Evolutionary conservation across 78 protist genomes (phyloP).

Genomic region (Pelomyxa schiedti): DNA sequence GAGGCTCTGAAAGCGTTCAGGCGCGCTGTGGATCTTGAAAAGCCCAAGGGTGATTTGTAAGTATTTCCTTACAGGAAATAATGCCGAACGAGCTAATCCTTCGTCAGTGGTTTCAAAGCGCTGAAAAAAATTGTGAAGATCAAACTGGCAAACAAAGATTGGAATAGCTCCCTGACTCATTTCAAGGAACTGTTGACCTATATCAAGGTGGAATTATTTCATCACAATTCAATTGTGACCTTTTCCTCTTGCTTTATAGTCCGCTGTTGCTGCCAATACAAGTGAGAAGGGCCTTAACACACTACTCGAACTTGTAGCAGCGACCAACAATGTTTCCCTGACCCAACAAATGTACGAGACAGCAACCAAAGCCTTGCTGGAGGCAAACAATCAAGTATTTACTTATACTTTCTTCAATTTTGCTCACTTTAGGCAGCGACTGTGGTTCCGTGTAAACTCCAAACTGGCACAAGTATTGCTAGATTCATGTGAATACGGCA

Average conservation of each 20-base stretch:
- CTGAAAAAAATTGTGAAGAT: slow-evolving; percentile 44
- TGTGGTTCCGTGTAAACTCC: slow-evolving; percentile 52
- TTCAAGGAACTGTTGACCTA: slow-evolving; percentile 35
- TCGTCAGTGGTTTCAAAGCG: slow-evolving; percentile 63
- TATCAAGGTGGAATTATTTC: slow-evolving; percentile 5
- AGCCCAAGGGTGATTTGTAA: slow-evolving; percentile 47
- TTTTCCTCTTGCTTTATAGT: not conserved
- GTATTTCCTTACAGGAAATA: not conserved
- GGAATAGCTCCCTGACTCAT: slow-evolving; percentile 17
- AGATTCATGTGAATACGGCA: slow-evolving; percentile 40
- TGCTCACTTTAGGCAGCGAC: slow-evolving; percentile 11
- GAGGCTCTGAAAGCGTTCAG: slow-evolving; percentile 40
- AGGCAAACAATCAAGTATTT: slow-evolving; percentile 44
- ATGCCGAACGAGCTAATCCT: not conserved
- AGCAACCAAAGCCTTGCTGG: slow-evolving; percentile 27
- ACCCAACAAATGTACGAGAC: slow-evolving; percentile 38
- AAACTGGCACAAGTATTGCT: slow-evolving; percentile 41
- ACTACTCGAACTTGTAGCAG: slow-evolving; percentile 31
- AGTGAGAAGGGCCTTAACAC: slow-evolving; percentile 52
- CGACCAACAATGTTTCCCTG: slow-evolving; percentile 15
- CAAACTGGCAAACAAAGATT: slow-evolving; percentile 14
- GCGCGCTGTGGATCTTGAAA: slow-evolving; percentile 42
- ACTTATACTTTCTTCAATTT: not conserved
- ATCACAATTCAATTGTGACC: not conserved
- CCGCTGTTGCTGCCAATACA: slow-evolving; percentile 36